Base-by-base conservation (phyloP, 2,329 filamentous ascomycete species). In the Xylariaceae sp. region DNA sequence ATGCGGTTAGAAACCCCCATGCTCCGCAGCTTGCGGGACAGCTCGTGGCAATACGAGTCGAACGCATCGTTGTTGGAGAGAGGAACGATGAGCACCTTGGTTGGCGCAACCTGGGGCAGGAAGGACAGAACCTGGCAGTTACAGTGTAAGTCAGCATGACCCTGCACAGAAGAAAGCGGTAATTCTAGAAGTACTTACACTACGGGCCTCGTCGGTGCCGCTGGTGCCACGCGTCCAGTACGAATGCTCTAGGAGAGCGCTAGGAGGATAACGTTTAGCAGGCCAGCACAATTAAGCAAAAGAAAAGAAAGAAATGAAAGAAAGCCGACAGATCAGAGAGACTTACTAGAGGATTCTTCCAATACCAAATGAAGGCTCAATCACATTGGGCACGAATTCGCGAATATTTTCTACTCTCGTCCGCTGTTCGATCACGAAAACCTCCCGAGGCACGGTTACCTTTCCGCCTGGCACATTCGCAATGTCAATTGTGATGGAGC, bases 291-390 rank as follows among this genome's bases (percentile, higher is more conserved):
- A 37, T 29, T 37, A 3, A 5, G 6, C 19, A 19, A 19, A 19
- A 19, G 19, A 19, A 19, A 19, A 19, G 19, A 19, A 19, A 19
- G 19, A 19, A 19, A 19, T 1, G 19, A 19, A 30, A 26, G 19
- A 12, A 30, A 0, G 8, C 26, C 4, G 29, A 12, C 9, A 6
- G 11, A 19, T 31, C 12, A 35, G 19, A 35, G 19, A 6, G 7
- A 46, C 57, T 50, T 52, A 59, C 57, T 96, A 97, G 55, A 97
- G 77, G 60, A 97, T 96, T 65, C 92, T 85, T 57, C 92, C 94
- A 67, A 97, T 95, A 78, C 92, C 92, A 67, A 97, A 99, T 0
- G 92, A 97, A 1, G 92, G 94, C 76, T 99, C 94, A 64, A 97
- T 95, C 47, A 95, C 91, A 69, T 96, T 96, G 57, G 92, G 92